Evolutionary conservation across 176 grass and related monocot genomes (phyloP).

Genomic region (Avena sativa): DNA sequence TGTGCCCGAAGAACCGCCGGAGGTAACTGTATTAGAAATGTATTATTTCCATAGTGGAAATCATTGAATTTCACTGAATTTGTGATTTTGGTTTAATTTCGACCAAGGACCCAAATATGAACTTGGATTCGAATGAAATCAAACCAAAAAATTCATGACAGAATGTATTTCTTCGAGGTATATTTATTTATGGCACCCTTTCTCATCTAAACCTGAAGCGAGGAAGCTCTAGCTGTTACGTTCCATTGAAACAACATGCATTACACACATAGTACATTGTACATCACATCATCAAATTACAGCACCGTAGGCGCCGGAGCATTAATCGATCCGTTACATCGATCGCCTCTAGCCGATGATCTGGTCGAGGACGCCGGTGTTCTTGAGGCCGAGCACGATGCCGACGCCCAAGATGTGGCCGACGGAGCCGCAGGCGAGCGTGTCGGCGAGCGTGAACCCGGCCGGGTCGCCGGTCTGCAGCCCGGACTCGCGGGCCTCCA

Average conservation of each 20-base stretch:
- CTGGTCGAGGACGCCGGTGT: slow-evolving; percentile 68
- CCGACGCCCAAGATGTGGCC: slow-evolving; percentile 94
- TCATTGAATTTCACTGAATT: too few species aligned
- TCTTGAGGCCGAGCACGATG: slow-evolving; percentile 92
- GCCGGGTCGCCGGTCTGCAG: slow-evolving; percentile 95
- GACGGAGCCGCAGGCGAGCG: slow-evolving; percentile 80
- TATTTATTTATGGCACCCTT: neutral
- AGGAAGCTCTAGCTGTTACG: slow-evolving; percentile 26
- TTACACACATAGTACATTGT: neutral
- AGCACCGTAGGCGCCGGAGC: neutral
- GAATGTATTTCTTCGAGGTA: neutral
- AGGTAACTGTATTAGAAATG: too few species aligned
- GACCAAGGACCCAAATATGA: too few species aligned
- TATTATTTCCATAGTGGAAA: too few species aligned
- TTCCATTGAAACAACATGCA: slow-evolving; percentile 23
- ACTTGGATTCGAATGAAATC: too few species aligned
- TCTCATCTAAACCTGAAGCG: neutral
- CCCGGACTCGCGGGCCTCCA: slow-evolving; percentile 82
- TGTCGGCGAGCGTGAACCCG: slow-evolving; percentile 93
- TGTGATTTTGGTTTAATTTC: too few species aligned
- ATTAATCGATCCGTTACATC: neutral
- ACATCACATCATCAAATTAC: neutral
- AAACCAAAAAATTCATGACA: too few species aligned
- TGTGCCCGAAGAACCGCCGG: too few species aligned
- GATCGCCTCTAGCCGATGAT: slow-evolving; percentile 51